phyloP scores from a whole-genome alignment of 1,284 basidiomycete species.

The Fomitopsis pinicola region DNA sequence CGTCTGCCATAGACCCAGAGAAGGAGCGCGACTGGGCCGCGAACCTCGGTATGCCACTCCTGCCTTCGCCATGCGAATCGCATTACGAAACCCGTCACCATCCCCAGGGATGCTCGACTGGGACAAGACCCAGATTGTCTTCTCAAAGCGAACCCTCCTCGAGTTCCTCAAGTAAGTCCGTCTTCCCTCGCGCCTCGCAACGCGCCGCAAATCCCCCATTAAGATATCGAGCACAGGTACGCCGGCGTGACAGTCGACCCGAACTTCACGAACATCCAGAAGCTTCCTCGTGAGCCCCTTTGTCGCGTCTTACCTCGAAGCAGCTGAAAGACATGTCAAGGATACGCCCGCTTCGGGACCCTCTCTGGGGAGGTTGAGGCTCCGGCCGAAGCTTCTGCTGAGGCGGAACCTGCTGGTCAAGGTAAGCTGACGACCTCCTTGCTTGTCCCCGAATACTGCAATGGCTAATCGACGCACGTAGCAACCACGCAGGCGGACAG shows the following conservation, averaged over 20 bases:
- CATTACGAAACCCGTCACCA: neutral
- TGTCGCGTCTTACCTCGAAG: neutral
- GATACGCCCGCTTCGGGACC: conserved; percentile 57
- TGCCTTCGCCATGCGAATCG: conserved; percentile 9
- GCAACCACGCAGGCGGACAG: conserved; percentile 12
- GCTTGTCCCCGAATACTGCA: neutral
- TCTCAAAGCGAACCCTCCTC: conserved; percentile 66
- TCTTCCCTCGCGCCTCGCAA: neutral
- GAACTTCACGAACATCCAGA: conserved; percentile 64
- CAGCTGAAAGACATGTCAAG: conserved; percentile 25
- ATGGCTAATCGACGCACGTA: neutral
- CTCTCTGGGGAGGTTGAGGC: conserved; percentile 4
- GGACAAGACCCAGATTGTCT: conserved; percentile 67
- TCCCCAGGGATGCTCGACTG: conserved; percentile 67
- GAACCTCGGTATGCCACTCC: conserved; percentile 42
- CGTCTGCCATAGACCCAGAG: conserved; percentile 46
- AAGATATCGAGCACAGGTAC: conserved; percentile 39
- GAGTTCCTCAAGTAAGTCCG: conserved; percentile 65
- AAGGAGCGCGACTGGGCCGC: conserved; percentile 70
- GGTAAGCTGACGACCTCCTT: neutral
- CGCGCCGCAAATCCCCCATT: conserved; percentile 9
- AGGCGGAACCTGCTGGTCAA: neutral
- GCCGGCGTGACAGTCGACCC: conserved; percentile 69
- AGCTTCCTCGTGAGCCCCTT: conserved; percentile 55
- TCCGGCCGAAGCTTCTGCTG: conserved; percentile 1